Evolutionary conservation across 1,139 yeast species (phyloP), one percentile per base, ranked within the genome.

Genomic region (Blastobotrys arbuscula): DNA sequence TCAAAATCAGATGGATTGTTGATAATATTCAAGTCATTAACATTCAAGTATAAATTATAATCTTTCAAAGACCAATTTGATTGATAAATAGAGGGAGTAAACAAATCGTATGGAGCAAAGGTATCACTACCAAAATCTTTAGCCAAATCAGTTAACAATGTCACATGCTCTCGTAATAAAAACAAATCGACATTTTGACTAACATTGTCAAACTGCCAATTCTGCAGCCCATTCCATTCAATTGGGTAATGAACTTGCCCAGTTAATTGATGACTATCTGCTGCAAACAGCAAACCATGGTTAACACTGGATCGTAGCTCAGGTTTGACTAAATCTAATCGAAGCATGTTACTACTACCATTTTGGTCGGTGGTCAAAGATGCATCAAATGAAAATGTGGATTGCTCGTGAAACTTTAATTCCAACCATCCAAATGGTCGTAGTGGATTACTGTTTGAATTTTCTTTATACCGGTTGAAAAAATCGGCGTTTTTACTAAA

Each of bases 361-460:
- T 69, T 61, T 2, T 66, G 67, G 0, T 77, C 70, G 0, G 90
- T 78, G 3, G 78, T 65, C 56, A 79, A 74, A 0, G 86, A 78
- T 1, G 77, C 67, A 33, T 70, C 73, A 36, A 72, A 66, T 3
- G 73, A 63, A 1, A 82, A 60, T 1, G 72, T 72, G 0, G 94
- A 78, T 0, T 75, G 78, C 26, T 74, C 72, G 1, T 74, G 74
- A 45, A 83, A 68, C 52, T 82, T 82, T 19, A 89, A 53, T 60
- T 90, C 97, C 3, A 92, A 55, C 98, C 98, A 92, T 0, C 97
- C 97, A 70, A 84, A 92, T 0, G 96, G 84, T 35, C 88, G 67
- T 31, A 48, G n/a, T 37, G 73, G 59, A 23, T 64, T 60, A 1
- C 65, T 62, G 39, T 67, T 68, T 18, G 73, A 71, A 16, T 65